Evolutionary conservation across 768 basidiomycete genomes (phyloP).

Genomic region (Royoungia palumana): DNA sequence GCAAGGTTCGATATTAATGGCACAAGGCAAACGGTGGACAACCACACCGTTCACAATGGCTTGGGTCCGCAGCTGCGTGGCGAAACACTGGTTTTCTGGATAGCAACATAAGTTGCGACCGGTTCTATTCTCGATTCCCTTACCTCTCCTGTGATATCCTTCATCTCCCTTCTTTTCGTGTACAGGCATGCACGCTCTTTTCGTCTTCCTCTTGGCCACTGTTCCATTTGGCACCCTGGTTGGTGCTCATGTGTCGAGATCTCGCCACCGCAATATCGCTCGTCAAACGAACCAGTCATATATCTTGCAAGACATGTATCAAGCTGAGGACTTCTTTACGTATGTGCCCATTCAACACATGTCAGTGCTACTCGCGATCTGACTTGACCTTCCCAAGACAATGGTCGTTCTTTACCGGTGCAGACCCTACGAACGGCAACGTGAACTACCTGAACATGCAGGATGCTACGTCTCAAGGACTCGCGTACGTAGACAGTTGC

Average conservation of each 20-base stretch:
- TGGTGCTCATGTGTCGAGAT: constrained; percentile 29
- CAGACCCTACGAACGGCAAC: constrained; percentile 68
- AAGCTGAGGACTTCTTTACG: constrained; percentile 60
- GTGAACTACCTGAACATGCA: constrained; percentile 55
- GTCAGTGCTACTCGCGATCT: background rate
- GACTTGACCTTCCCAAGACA: constrained; percentile 37
- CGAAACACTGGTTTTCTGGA: background rate
- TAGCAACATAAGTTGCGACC: constrained; percentile 2
- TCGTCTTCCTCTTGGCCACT: constrained; percentile 30
- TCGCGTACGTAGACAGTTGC: constrained; percentile 57
- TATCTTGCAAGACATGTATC: constrained; percentile 37
- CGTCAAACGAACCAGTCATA: constrained; percentile 32
- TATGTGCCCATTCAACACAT: constrained; percentile 28
- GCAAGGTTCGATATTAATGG: constrained; percentile 8
- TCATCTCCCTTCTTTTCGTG: constrained; percentile 7
- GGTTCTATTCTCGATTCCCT: background rate
- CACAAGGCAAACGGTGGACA: constrained; percentile 14
- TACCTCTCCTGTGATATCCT: background rate
- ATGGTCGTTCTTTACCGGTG: constrained; percentile 61
- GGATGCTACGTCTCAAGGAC: constrained; percentile 47
- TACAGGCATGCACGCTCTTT: constrained; percentile 29
- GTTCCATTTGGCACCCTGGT: constrained; percentile 37
- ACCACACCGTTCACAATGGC: constrained; percentile 1
- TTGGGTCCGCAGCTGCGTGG: constrained; percentile 1
- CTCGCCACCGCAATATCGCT: constrained; percentile 29